These are phyloP conservation scores for Globisporangium nunn DNA, from an alignment of 352 stramenopile species.

Conservation along the genomic window DNA sequence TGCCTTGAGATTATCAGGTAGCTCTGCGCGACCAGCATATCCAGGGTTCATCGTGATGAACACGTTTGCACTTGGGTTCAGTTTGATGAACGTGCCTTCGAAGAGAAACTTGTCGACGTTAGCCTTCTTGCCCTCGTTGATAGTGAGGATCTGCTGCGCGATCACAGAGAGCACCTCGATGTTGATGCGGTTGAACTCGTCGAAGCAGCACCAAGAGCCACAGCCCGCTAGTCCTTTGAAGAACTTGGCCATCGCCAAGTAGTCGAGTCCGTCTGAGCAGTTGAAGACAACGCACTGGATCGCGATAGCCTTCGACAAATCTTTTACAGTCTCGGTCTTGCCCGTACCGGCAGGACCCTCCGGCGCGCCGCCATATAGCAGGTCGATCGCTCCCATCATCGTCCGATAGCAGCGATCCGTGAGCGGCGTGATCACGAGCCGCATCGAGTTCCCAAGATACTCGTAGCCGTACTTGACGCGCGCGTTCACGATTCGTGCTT, in stretches of 20 bases:
- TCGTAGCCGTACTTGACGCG: conserved; percentile 86
- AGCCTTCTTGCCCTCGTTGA: conserved; percentile 89
- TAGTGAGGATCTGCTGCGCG: conserved; percentile 92
- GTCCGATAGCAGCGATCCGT: conserved; percentile 93
- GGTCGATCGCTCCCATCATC: conserved; percentile 91
- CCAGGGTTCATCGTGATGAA: conserved; percentile 96
- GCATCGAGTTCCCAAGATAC: conserved; percentile 92
- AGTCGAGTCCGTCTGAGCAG: conserved; percentile 89
- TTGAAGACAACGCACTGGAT: conserved; percentile 96
- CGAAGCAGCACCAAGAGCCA: conserved; percentile 92
- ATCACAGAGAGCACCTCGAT: conserved; percentile 94
- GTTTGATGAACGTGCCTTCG: conserved; percentile 90
- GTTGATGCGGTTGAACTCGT: conserved; percentile 95
- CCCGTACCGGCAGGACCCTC: conserved; percentile 91
- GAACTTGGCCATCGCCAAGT: conserved; percentile 94
- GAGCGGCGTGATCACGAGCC: conserved; percentile 92
- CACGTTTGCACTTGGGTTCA: conserved; percentile 89
- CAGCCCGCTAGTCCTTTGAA: conserved; percentile 92
- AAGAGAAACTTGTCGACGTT: conserved; percentile 90
- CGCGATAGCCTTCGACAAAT: conserved; percentile 92
- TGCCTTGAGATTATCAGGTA: conserved; percentile 93
- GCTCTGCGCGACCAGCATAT: conserved; percentile 92
- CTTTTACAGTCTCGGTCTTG: conserved; percentile 94
- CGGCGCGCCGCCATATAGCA: conserved; percentile 90
- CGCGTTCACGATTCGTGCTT: conserved; percentile 86